Conservation (phyloP, 805 yeast species). For the Pichia kluyveri region DNA sequence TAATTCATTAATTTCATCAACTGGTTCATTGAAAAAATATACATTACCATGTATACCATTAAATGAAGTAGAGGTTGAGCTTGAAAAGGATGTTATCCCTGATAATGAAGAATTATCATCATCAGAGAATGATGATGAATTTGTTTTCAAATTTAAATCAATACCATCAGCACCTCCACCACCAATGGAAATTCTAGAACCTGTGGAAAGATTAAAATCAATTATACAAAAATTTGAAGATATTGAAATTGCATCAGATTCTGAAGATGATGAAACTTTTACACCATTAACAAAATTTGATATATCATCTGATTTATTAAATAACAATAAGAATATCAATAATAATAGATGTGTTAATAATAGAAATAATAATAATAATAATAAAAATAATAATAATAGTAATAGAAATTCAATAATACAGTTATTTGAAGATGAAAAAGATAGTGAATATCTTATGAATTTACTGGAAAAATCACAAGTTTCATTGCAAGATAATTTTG, state of each 20-base stretch:
- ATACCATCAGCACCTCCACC: conserved; percentile 8
- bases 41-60: conserved; percentile 6
- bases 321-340: neutral
- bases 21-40: neutral
- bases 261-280: conserved; percentile 8
- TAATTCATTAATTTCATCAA: neutral
- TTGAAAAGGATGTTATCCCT: neutral
- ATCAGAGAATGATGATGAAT: neutral
- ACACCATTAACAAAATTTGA: neutral
- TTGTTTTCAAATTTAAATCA: neutral
- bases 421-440: neutral
- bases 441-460: neutral
- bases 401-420: conserved; percentile 3
- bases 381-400: neutral
- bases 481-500: neutral
- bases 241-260: conserved; percentile 4
- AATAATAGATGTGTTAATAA: no score
- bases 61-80: neutral
- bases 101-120: neutral
- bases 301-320: no score
- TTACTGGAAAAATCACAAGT: neutral
- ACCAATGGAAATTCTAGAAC: neutral
- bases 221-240: neutral
- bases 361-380: neutral
- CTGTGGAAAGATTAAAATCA: neutral